Base-by-base conservation (phyloP, 371 early-diverging fungal genomes). In the Blakeslea trispora region DNA sequence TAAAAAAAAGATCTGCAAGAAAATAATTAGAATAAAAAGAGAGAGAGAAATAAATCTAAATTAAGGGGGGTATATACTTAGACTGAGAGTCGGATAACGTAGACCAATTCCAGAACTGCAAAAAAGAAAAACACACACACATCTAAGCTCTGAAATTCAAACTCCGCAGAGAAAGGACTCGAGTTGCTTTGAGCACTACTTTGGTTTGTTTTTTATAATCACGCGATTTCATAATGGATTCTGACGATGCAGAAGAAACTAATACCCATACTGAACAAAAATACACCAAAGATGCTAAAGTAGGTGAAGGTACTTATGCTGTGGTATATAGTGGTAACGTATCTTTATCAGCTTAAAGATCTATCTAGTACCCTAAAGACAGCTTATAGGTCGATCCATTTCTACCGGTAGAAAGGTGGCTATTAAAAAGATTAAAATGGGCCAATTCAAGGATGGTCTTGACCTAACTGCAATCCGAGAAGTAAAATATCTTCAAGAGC, bases 401-500 rank as follows among this genome's bases (percentile, higher is more conserved):
- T 62, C 70, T 11, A 90, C 89, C 4, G 82, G 85, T 8, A 79
- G 89, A 35, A 77, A 65, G 21, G 91, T 95, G 18, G 97, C 98
- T 58, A 92, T 98, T 52, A 98, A 98, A 71, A 94, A 95, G 79
- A 94, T 98, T 78, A 97, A 97, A 70, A 74, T 91, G 53, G 91
- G 90, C 2, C 88, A 89, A 57, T 89, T 90, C 69, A 91, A 87
- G 71, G 91, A 91, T 71, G 91, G 91, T 0, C 81, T 97, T 49
- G 99, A 99, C 64, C 77, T 97, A 67, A 93, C 96, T 22, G 96
- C 99, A 0, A 91, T 99, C 44, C 84, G 99, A 45, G 99, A 99
- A 81, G 93, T 99, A 60, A 98, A 97, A 66, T 87, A 88, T 18
- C 81, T 99, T 32, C 94, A 96, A 70, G 96, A 96, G 69, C 77